Percentiles rank a stretch among this genome's conserved stretches.
Conservation (phyloP, 345 rosid genomes). For the Arabidopsis arenosa region DNA sequence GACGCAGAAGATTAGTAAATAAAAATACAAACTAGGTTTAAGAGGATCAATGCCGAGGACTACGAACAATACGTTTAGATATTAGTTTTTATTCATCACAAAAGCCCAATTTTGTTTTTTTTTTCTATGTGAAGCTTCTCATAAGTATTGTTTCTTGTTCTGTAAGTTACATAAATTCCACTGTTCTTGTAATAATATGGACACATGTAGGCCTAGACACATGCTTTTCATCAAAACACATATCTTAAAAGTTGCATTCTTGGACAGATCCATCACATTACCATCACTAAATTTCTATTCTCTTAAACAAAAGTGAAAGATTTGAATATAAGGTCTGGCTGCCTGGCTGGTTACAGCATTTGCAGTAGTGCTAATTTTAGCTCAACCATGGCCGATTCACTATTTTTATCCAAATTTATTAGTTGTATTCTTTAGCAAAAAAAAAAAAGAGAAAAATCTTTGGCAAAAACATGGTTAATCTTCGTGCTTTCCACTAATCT, state of each 20-base stretch:
- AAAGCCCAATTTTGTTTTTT: not conserved
- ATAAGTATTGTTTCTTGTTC: not conserved
- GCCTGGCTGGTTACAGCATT: conserved; percentile 1
- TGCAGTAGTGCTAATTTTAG: conserved; percentile 35
- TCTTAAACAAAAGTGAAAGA: not conserved
- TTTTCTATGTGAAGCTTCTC: not conserved
- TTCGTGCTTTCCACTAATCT: conserved; percentile 40
- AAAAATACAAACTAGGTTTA: not conserved
- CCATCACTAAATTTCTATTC: no score
- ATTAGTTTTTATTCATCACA: not conserved
- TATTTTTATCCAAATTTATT: conserved; percentile 42
- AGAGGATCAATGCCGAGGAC: not conserved
- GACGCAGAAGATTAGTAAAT: not conserved
- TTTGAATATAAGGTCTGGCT: not conserved
- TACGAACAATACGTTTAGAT: not conserved
- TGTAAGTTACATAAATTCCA: not conserved
- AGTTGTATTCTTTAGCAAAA: conserved; percentile 21
- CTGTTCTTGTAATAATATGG: not conserved
- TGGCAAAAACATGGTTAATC: conserved; percentile 3
- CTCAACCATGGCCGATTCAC: conserved; percentile 31
- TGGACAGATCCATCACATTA: no score
- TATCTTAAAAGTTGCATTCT: no score
- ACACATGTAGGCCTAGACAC: not conserved
- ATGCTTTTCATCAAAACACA: conserved; percentile 13
- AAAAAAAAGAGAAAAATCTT: not conserved